Percentiles rank a stretch among this genome's conserved stretches.
These are phyloP conservation scores for Cryptococcus hybrid DNA, from an alignment of 1,284 basidiomycete genomes.

Conservation along the genomic window DNA sequence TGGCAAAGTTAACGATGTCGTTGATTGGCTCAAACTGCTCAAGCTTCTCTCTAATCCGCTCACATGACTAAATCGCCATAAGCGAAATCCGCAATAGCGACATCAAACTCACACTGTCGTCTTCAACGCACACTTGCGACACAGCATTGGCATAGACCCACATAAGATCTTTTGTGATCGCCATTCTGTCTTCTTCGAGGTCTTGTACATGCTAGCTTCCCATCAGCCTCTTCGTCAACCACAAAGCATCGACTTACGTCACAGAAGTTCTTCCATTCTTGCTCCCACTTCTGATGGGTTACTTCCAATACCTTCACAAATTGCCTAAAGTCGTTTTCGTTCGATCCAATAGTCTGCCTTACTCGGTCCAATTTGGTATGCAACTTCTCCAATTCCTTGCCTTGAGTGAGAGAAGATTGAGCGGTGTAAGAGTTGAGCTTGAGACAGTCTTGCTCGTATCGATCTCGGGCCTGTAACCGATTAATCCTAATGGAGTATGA, in stretches of 20 bases:
- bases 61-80: slow-evolving; percentile 67
- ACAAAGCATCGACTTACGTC: slow-evolving; percentile 55
- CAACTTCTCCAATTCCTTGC: slow-evolving; percentile 89
- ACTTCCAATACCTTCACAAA: slow-evolving; percentile 79
- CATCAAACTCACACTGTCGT: slow-evolving; percentile 78
- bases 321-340: slow-evolving; percentile 88
- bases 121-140: slow-evolving; percentile 90
- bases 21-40: slow-evolving; percentile 78
- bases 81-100: slow-evolving; percentile 1
- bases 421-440: slow-evolving; percentile 95
- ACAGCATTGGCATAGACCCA: slow-evolving; percentile 97
- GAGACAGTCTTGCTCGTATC: slow-evolving; percentile 91
- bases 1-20: slow-evolving; percentile 82
- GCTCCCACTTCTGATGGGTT: slow-evolving; percentile 84
- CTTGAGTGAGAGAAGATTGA: slow-evolving; percentile 88
- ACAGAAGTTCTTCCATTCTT: slow-evolving; percentile 89
- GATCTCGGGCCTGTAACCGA: slow-evolving; percentile 66
- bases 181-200: slow-evolving; percentile 88
- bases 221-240: not conserved
- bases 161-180: slow-evolving; percentile 90
- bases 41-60: slow-evolving; percentile 74
- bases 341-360: slow-evolving; percentile 80
- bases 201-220: slow-evolving; percentile 75
- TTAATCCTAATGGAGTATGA: not conserved
- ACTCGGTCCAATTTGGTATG: slow-evolving; percentile 83